Evolutionary conservation across 1,139 yeast genomes (phyloP).

Genomic region (Lodderomyces margitis): DNA sequence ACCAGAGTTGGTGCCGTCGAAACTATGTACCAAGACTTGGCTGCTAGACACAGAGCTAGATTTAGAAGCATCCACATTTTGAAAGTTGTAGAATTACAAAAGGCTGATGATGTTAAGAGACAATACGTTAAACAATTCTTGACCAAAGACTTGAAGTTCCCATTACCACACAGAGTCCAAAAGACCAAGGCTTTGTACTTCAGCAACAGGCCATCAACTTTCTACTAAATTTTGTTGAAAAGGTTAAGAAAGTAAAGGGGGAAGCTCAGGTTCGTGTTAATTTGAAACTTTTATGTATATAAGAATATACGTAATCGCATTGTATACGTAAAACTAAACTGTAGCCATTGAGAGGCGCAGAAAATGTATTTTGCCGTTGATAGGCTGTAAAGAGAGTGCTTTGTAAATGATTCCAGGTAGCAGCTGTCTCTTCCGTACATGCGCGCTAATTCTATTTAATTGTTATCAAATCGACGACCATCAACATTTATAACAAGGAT

Average conservation of each 20-base stretch:
- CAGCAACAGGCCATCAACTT: conserved; percentile 94
- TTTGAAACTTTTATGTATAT: conserved; percentile 3
- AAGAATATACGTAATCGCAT: conserved; percentile 2
- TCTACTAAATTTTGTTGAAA: conserved; percentile 62
- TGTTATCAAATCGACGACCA: neutral
- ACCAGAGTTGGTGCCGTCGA: conserved; percentile 99
- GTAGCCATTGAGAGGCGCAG: too few relatives aligned
- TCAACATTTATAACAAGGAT: neutral
- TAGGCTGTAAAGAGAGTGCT: too few relatives aligned
- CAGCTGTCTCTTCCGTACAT: neutral
- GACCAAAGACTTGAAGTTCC: conserved; percentile 96
- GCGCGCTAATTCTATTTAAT: neutral
- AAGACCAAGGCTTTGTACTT: conserved; percentile 86
- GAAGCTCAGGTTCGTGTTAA: neutral
- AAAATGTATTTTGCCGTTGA: too few relatives aligned
- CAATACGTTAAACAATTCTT: conserved; percentile 98
- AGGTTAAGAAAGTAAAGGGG: neutral
- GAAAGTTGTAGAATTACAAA: conserved; percentile 98
- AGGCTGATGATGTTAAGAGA: conserved; percentile 98
- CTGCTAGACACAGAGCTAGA: conserved; percentile 99
- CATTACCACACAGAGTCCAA: conserved; percentile 99
- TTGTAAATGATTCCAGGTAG: too few relatives aligned
- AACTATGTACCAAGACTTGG: conserved; percentile 98
- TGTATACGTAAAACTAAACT: neutral
- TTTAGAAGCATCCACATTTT: conserved; percentile 98